A percentile compares a stretch with the other conserved stretches of the same genome.
Conservation (phyloP, 805 yeast genomes). For the Isabelozyma heimii region DNA sequence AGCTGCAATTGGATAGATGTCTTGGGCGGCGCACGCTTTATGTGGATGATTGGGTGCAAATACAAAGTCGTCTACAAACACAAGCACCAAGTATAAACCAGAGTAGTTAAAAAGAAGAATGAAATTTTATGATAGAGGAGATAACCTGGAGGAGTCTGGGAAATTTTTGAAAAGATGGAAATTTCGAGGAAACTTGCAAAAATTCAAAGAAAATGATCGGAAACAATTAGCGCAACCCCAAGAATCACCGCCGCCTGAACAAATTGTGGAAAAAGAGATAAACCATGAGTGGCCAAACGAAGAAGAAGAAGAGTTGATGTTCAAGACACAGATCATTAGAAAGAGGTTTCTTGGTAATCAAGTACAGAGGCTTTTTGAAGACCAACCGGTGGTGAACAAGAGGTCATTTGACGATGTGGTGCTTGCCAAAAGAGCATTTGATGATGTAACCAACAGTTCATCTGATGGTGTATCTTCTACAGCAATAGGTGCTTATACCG, state of each 20-base stretch:
- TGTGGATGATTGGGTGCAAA: background rate
- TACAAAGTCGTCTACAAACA: background rate
- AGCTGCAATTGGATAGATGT: background rate
- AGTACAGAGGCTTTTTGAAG: no score
- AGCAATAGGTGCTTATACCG: constrained; percentile 1
- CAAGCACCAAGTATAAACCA: background rate
- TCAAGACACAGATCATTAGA: constrained; percentile 10
- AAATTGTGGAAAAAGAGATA: no score
- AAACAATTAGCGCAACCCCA: background rate
- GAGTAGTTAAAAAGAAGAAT: background rate
- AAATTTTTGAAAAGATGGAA: background rate
- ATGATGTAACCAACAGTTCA: no score
- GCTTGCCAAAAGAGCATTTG: no score
- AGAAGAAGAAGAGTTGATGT: constrained; percentile 12
- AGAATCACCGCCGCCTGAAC: no score
- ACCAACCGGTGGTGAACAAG: no score
- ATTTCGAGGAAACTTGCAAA: background rate
- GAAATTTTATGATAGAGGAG: background rate
- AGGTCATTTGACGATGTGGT: no score
- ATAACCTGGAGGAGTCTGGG: background rate
- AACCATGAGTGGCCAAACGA: constrained; percentile 1
- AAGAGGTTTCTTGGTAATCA: background rate
- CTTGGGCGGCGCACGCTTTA: background rate
- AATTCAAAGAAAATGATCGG: background rate
- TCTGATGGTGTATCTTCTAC: no score